Percentiles rank a stretch among this genome's conserved stretches.
Conservation (phyloP, 192 early-diverging fungal genomes). For the Coemansia sp. region DNA sequence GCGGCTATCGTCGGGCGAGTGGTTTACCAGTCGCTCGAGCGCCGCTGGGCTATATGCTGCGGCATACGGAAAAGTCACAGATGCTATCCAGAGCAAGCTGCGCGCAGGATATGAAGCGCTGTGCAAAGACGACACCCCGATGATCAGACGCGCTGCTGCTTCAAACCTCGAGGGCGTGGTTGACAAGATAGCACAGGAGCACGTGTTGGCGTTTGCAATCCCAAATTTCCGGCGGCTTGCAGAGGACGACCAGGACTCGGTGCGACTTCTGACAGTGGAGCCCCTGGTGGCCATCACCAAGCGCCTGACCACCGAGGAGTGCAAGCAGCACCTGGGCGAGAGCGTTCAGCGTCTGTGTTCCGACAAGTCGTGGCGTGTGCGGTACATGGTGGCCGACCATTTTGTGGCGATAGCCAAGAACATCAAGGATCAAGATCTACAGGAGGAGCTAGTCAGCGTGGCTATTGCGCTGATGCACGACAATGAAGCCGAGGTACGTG, state of each 20-base stretch:
- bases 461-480: slow-evolving; percentile 91
- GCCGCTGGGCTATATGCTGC: slow-evolving; percentile 92
- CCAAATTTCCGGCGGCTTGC: slow-evolving; percentile 86
- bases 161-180: slow-evolving; percentile 57
- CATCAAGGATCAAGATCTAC: slow-evolving; percentile 52
- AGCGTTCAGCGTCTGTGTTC: slow-evolving; percentile 74
- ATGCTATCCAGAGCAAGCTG: slow-evolving; percentile 81
- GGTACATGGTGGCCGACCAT: slow-evolving; percentile 99
- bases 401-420: slow-evolving; percentile 78
- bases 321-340: slow-evolving; percentile 71
- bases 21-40: slow-evolving; percentile 96
- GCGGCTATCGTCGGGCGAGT: slow-evolving; percentile 88
- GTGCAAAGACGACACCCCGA: slow-evolving; percentile 92
- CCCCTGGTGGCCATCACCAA: slow-evolving; percentile 87
- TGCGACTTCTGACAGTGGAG: slow-evolving; percentile 92
- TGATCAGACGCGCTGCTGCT: slow-evolving; percentile 95
- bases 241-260: slow-evolving; percentile 91
- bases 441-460: slow-evolving; percentile 82
- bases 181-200: slow-evolving; percentile 43
- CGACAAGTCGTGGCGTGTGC: slow-evolving; percentile 97
- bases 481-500: slow-evolving; percentile 96
- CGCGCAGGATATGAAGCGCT: slow-evolving; percentile 79
- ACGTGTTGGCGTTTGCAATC: slow-evolving; percentile 82
- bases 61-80: slow-evolving; percentile 70
- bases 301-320: slow-evolving; percentile 73